Evolutionary conservation across 306 rosid genomes (phyloP).

Genomic region (Crotalaria pallida): DNA sequence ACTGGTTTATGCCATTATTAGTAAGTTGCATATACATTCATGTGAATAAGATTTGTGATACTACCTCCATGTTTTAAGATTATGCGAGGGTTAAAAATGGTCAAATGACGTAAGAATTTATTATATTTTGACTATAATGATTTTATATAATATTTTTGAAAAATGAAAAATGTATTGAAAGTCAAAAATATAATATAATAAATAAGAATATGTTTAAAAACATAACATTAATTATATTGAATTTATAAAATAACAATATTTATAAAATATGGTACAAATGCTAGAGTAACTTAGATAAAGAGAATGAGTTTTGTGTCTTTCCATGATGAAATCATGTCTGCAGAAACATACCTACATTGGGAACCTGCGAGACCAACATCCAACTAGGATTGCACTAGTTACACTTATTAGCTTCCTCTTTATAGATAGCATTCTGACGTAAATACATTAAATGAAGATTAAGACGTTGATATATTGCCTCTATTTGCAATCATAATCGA

Average conservation of each 20-base stretch:
- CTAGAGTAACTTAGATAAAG: no score
- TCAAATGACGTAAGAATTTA: no score
- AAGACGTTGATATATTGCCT: not conserved
- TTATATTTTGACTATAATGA: no score
- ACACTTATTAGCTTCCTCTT: not conserved
- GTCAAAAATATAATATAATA: no score
- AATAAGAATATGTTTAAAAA: no score
- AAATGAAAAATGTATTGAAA: no score
- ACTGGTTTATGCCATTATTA: conserved; percentile 33
- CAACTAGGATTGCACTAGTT: not conserved
- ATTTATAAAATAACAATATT: no score
- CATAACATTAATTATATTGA: no score
- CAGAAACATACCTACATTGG: conserved; percentile 19
- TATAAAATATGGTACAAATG: no score
- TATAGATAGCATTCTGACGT: conserved; percentile 11
- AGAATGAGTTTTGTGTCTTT: conserved; percentile 12
- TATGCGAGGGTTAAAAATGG: no score
- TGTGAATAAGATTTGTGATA: conserved; percentile 31
- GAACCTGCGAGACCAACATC: conserved; percentile 32
- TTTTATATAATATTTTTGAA: no score
- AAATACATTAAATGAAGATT: conserved; percentile 18
- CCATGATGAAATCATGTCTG: conserved; percentile 29
- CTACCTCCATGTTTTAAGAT: no score
- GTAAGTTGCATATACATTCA: conserved; percentile 35
- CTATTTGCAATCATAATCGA: not conserved